phyloP scores from a whole-genome alignment of 2,329 filamentous ascomycete genomes.

The Fusarium sarcochroum region DNA sequence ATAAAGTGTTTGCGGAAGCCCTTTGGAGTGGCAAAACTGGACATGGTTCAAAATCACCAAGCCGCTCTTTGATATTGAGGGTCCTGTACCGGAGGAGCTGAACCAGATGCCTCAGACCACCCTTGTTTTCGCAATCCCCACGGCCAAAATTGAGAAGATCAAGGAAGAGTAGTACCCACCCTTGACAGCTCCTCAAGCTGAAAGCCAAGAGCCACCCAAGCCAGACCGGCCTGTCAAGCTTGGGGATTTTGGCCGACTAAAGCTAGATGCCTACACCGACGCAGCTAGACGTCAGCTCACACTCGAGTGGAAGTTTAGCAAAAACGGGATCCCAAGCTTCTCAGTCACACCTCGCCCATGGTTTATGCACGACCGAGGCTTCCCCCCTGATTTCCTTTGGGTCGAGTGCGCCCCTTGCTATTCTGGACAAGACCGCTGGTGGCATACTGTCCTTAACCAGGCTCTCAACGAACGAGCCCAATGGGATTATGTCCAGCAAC shows the following conservation, averaged over 20 bases:
- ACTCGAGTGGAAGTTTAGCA: conserved; percentile 41
- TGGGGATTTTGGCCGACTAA: conserved; percentile 29
- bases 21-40: conserved; percentile 30
- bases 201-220: neutral
- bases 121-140: conserved; percentile 42
- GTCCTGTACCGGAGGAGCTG: conserved; percentile 16
- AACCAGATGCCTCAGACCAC: conserved; percentile 21
- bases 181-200: conserved; percentile 12
- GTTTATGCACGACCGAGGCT: neutral
- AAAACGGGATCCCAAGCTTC: conserved; percentile 45
- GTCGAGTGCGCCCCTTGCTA: conserved; percentile 19
- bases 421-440: conserved; percentile 22
- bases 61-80: conserved; percentile 23
- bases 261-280: conserved; percentile 9
- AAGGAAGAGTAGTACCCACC: conserved; percentile 42
- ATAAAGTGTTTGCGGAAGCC: conserved; percentile 1
- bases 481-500: conserved; percentile 36
- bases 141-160: conserved; percentile 32
- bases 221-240: conserved; percentile 12
- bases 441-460: conserved; percentile 18
- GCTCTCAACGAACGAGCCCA: conserved; percentile 13
- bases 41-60: conserved; percentile 46
- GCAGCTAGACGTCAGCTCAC: conserved; percentile 18
- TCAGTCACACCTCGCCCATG: conserved; percentile 30
- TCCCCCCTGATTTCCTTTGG: conserved; percentile 41